Base-by-base conservation (phyloP, 2,329 filamentous ascomycete species). In the Scedosporium boydii region DNA sequence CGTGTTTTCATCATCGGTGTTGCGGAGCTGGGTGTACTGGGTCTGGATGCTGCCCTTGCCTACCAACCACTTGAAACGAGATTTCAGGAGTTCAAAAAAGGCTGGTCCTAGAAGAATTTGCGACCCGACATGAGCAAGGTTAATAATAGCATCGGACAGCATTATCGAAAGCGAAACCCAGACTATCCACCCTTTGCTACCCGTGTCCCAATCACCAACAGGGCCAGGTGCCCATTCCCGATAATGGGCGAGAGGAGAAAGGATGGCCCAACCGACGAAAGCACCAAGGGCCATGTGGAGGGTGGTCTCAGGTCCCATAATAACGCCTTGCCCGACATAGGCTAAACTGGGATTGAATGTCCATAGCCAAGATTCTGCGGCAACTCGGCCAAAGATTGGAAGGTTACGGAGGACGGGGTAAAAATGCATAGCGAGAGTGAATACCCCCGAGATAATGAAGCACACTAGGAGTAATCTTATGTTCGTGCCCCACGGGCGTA, bases 101-200 rank as follows among this genome's bases (percentile, higher is more conserved):
- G 51, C 21, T 23, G 51, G 12, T 27, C 51, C 21, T 12, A 55
- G 51, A 12, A 55, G 23, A 4, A 26, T 21, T 21, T 23, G 51
- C 5, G 51, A 66, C 1, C 89, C 78, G 48, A 97, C 82, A 79
- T 93, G 92, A 1, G 89, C 86, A 9, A 99, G 83, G 69, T 90
- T 97, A 65, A 98, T 84, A 3, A 99, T 81, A 0, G 93, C 91
- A 74, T 99, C 95, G 23, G 91, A 90, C 27, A 99, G 81, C 95
- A 99, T 99, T 67, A 99, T 97, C 3, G 95, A 91, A 34, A 99
- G 78, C 41, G 91, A 96, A 2, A 96, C 82, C 95, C 95, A 99
- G 0, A 99, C 91, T 64, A 99, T 98, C 95, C 95, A 99, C 46
- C 93, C 95, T 76, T 98, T 97, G 72, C 91, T 96, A 9, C 95